Evolutionary conservation across 208 protist genomes (phyloP).

Genomic region (Wallacemonas sp.): DNA sequence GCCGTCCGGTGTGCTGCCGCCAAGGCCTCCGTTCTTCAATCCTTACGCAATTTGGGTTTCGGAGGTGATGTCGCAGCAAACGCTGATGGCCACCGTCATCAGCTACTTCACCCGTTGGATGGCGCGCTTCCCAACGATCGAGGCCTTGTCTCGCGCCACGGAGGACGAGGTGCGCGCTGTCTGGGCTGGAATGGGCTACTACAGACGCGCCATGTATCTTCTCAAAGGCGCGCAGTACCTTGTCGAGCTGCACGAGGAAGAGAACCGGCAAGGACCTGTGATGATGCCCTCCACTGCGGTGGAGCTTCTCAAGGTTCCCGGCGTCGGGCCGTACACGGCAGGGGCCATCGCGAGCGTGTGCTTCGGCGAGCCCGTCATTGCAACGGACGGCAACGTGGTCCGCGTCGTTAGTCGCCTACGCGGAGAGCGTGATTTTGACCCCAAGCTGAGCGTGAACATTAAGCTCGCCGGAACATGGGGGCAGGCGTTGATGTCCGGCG

Average conservation of each 20-base stretch:
- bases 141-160: slow-evolving; percentile 65
- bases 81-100: slow-evolving; percentile 91
- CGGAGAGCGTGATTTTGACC: slow-evolving; percentile 71
- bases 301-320: slow-evolving; percentile 79
- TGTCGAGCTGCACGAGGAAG: slow-evolving; percentile 36
- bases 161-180: slow-evolving; percentile 85
- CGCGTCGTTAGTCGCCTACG: slow-evolving; percentile 88
- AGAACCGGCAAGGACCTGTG: slow-evolving; percentile 19
- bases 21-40: slow-evolving; percentile 28
- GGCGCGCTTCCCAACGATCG: slow-evolving; percentile 80
- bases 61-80: slow-evolving; percentile 97
- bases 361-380: slow-evolving; percentile 66
- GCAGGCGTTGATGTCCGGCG: slow-evolving; percentile 54
- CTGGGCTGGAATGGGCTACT: slow-evolving; percentile 95
- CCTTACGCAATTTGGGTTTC: slow-evolving; percentile 94
- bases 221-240: slow-evolving; percentile 88
- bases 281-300: slow-evolving; percentile 37
- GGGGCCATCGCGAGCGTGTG: slow-evolving; percentile 92
- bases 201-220: slow-evolving; percentile 86
- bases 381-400: slow-evolving; percentile 94
- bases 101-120: slow-evolving; percentile 92
- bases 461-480: slow-evolving; percentile 58
- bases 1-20: slow-evolving; percentile 4
- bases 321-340: slow-evolving; percentile 94
- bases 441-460: slow-evolving; percentile 66